Evolutionary conservation across 148 eudicot species (phyloP), one percentile per base, ranked within the genome.

Genomic region (Simmondsia chinensis): DNA sequence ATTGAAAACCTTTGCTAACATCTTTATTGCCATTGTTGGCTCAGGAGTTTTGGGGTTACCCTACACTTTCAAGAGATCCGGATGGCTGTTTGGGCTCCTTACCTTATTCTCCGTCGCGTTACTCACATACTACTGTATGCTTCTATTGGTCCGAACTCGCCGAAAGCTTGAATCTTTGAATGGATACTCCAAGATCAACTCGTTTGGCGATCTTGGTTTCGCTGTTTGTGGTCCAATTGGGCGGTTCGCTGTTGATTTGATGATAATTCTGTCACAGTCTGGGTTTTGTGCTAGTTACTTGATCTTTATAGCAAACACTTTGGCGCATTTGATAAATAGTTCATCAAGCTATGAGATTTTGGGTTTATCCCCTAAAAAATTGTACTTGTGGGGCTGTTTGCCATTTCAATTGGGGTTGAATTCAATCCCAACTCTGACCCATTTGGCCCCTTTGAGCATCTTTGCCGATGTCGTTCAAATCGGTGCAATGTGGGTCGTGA

Each of bases 1-100:
- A 44, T 58, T 74, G 54, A 82, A 82, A 33, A 82, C 84, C 22
- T 71, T 82, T 25, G 84, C 84, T 11, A 82, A 82, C 24, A 71
- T 82, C 5, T 82, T 82, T 30, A 77, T 82, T 17, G 68, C 91
- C 23, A 37, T 82, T 1, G 80, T 77, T 7, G 91, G 91, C 18
- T 74, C 91, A 20, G 84, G 91, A 4, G 91, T 82, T 25, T 60
- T 82, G 10, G 91, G 91, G 9, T 73, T 82, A 5, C 91, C 91
- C 5, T 82, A 82, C 49, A 77, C 81, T 18, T 77, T 82, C 65
- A 63, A 47, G 72, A 53, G 43, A 48, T 61, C 87, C 38, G 87
- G 87, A 11, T 79, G 72, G 65, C 4, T 66, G 1, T 56, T 69
- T 46, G 87, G 87, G 17, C 9, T 70, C 17, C 1, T 57, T 9